Evolutionary conservation across 768 basidiomycete genomes (phyloP).

Genomic region (Pisolithus sp.): DNA sequence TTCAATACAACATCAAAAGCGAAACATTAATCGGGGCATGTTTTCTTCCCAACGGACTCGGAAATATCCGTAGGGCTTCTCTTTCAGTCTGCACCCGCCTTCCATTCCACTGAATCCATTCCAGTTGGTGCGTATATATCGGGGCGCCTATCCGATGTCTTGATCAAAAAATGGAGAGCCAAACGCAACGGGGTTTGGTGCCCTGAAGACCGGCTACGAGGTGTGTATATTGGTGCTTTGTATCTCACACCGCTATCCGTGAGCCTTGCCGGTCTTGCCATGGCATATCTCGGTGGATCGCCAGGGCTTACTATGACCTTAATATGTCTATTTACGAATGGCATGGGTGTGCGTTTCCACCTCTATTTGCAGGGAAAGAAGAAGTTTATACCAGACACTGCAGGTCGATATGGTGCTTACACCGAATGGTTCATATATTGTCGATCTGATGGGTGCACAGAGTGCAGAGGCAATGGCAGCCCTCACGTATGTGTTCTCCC

Average conservation of each 20-base stretch:
- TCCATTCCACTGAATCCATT: not conserved
- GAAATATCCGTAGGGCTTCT: constrained; percentile 15
- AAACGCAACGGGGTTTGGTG: constrained; percentile 52
- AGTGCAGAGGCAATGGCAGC: constrained; percentile 65
- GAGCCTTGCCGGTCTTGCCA: constrained; percentile 43
- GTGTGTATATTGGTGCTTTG: constrained; percentile 38
- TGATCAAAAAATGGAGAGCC: constrained; percentile 42
- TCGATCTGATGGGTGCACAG: constrained; percentile 53
- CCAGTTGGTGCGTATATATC: constrained; percentile 56
- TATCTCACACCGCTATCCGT: constrained; percentile 50
- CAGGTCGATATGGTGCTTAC: constrained; percentile 54
- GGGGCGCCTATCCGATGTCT: constrained; percentile 52
- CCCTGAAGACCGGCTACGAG: constrained; percentile 64
- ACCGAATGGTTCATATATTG: constrained; percentile 49
- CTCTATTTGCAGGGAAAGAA: not conserved
- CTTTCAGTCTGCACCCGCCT: not conserved
- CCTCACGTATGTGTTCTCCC: constrained; percentile 34
- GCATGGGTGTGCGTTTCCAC: constrained; percentile 45
- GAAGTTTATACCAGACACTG: not conserved
- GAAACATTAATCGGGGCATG: constrained; percentile 19
- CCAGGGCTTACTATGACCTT: constrained; percentile 47
- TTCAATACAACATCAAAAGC: constrained; percentile 20
- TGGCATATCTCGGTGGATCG: constrained; percentile 41
- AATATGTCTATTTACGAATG: constrained; percentile 54
- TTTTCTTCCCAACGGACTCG: constrained; percentile 17